A percentile compares a stretch with the other conserved stretches of the same genome.
These are phyloP conservation scores for Flaveria ramosissima DNA, from an alignment of 129 eudicot genomes.

Conservation along the genomic window DNA sequence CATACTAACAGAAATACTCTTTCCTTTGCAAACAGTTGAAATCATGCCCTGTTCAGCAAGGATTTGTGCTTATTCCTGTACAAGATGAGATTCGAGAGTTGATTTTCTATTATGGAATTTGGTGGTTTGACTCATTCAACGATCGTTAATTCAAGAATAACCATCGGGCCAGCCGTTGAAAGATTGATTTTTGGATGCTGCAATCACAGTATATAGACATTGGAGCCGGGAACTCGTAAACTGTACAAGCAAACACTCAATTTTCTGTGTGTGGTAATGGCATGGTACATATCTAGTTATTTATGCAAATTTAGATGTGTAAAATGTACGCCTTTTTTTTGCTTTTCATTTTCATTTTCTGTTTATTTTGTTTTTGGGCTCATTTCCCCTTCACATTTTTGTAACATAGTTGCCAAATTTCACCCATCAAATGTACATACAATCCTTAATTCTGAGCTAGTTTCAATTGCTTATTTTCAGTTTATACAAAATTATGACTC, in stretches of 20 bases:
- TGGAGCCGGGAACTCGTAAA: constrained; percentile 21
- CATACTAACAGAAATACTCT: background rate
- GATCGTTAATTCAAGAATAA: constrained; percentile 29
- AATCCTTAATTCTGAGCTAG: background rate
- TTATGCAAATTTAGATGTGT: constrained; percentile 38
- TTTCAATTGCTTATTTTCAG: constrained; percentile 3
- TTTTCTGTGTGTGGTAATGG: constrained; percentile 27
- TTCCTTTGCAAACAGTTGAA: constrained; percentile 26
- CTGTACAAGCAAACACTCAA: constrained; percentile 17
- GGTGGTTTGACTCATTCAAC: constrained; percentile 9
- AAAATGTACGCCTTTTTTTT: constrained; percentile 39
- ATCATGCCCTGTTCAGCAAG: constrained; percentile 23
- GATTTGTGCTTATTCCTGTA: constrained; percentile 32
- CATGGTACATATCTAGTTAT: constrained; percentile 47
- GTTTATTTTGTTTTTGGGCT: constrained; percentile 21
- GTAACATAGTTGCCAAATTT: constrained; percentile 41
- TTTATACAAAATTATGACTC: background rate
- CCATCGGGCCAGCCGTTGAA: constrained; percentile 11
- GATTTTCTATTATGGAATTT: constrained; percentile 10
- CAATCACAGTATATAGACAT: constrained; percentile 34
- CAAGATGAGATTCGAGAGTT: constrained; percentile 30
- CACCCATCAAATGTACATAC: constrained; percentile 42
- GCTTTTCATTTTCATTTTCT: background rate
- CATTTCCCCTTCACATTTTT: constrained; percentile 32
- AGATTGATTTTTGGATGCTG: constrained; percentile 27